Evolutionary conservation across 345 rosid genomes (phyloP).

Genomic region (Camelina sativa): DNA sequence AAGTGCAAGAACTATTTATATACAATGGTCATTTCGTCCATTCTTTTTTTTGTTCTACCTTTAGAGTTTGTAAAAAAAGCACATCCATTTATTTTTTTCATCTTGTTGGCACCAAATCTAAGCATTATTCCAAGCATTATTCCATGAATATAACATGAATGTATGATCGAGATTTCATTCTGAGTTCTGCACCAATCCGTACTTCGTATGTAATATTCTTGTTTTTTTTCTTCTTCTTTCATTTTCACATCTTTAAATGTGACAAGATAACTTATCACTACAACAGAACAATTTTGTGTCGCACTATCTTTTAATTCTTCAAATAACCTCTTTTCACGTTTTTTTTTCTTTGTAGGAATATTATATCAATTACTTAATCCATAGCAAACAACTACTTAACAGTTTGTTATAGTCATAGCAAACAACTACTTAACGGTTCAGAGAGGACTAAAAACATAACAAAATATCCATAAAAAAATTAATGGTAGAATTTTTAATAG

Average conservation of each 20-base stretch:
- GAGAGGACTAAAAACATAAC: not conserved
- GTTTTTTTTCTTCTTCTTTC: not conserved
- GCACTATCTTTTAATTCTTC: not conserved
- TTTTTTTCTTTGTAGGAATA: not conserved
- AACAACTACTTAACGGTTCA: not conserved
- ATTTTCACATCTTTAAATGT: constrained; percentile 25
- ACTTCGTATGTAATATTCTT: constrained; percentile 34
- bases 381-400: not conserved
- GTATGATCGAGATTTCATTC: constrained; percentile 41
- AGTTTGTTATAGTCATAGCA: not conserved
- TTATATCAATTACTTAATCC: constrained; percentile 7
- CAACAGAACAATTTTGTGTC: constrained; percentile 28
- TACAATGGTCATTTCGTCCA: constrained; percentile 37
- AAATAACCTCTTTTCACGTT: not conserved
- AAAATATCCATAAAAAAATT: no score
- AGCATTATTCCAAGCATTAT: constrained; percentile 42
- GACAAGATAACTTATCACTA: constrained; percentile 42
- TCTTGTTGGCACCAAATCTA: constrained; percentile 39
- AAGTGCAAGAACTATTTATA: constrained; percentile 31
- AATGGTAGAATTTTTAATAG: no score
- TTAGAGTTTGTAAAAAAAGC: constrained; percentile 10
- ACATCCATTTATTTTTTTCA: not conserved
- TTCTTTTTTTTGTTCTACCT: constrained; percentile 35
- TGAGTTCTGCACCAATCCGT: constrained; percentile 38
- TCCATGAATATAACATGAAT: constrained; percentile 44